phyloP scores from a whole-genome alignment of 192 early-diverging fungal species.

The Pilaira anomala region DNA sequence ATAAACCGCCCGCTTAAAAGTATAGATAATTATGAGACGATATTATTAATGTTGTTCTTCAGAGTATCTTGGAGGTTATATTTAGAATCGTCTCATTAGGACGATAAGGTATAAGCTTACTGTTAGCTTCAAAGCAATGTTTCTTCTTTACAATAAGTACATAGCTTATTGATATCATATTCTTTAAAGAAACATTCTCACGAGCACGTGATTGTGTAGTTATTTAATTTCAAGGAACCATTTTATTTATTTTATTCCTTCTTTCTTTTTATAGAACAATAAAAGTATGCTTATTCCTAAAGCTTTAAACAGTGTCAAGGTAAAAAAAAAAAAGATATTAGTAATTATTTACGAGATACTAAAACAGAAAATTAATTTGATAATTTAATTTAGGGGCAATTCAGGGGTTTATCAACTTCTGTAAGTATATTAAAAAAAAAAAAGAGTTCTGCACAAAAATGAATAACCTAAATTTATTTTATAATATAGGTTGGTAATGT shows the following conservation, averaged over 20 bases:
- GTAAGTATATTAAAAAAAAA: not conserved
- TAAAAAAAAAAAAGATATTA: too few relatives aligned
- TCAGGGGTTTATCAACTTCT: not conserved
- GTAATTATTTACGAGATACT: not conserved
- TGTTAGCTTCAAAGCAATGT: too few relatives aligned
- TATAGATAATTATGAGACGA: too few relatives aligned
- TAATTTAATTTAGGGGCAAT: not conserved
- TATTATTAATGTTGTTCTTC: too few relatives aligned
- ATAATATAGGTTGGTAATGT: slow-evolving; percentile 8
- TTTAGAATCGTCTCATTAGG: too few relatives aligned
- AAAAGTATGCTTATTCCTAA: not conserved
- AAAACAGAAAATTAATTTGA: not conserved
- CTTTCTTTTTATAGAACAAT: not conserved
- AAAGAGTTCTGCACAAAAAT: not conserved
- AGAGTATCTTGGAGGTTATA: too few relatives aligned
- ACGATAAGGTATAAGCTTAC: too few relatives aligned
- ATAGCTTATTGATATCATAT: too few relatives aligned
- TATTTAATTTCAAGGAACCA: not conserved
- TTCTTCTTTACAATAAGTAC: too few relatives aligned
- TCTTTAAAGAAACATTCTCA: too few relatives aligned
- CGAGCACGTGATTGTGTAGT: not conserved
- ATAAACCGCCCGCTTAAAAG: too few relatives aligned
- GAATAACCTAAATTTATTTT: not conserved
- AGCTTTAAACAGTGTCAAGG: not conserved
- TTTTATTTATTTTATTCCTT: not conserved